Evolutionary conservation across 1,284 basidiomycete species (phyloP).

Genomic region (Melanopsichium pennsylvanicum): DNA sequence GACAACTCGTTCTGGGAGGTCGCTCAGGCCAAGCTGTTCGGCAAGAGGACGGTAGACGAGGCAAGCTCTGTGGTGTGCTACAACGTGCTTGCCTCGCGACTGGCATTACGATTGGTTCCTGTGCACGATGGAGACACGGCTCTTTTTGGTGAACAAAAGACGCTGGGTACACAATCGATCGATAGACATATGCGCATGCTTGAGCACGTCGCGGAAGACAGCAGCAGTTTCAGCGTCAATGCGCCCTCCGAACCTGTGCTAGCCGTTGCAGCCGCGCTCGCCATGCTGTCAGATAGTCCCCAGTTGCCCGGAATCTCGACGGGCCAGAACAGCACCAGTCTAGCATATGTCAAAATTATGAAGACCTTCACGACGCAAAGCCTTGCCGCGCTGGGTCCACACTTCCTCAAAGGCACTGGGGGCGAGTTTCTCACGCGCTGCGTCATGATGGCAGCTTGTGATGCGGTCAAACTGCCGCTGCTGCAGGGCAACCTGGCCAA

Average conservation of each 20-base stretch:
- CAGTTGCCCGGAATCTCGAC: too few relatives aligned
- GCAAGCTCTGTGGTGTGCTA: too few relatives aligned
- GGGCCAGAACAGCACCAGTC: too few relatives aligned
- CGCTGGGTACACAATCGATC: neutral
- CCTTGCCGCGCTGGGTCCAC: too few relatives aligned
- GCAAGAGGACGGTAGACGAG: too few relatives aligned
- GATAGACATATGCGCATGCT: constrained; percentile 6
- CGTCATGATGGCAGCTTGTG: neutral
- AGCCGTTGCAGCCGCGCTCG: constrained; percentile 2
- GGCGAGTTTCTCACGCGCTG: constrained; percentile 5
- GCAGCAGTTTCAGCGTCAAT: neutral
- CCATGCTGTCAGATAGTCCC: constrained; percentile 2
- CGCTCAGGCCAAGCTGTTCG: neutral
- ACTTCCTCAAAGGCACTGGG: neutral
- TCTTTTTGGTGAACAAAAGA: too few relatives aligned
- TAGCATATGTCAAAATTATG: too few relatives aligned
- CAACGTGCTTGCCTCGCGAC: neutral
- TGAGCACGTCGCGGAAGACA: neutral
- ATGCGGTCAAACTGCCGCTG: neutral
- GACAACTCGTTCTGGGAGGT: neutral
- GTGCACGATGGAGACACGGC: too few relatives aligned
- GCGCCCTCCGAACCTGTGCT: constrained; percentile 7
- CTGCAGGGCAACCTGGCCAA: too few relatives aligned
- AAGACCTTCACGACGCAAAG: too few relatives aligned
- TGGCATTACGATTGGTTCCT: neutral